Evolutionary conservation across 768 basidiomycete genomes (phyloP).

Genomic region (Amanita subjunquillea): DNA sequence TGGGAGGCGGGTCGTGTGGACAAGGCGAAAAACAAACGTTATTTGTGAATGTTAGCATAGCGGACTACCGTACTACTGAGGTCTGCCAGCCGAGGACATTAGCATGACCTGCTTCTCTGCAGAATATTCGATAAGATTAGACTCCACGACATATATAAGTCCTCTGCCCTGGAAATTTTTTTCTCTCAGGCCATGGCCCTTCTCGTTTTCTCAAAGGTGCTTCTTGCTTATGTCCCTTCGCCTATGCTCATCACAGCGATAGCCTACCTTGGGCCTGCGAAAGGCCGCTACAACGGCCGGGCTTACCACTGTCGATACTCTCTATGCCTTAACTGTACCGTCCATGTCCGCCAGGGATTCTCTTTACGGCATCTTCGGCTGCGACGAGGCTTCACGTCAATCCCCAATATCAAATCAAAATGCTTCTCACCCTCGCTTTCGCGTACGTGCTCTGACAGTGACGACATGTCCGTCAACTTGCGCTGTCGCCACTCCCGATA

Average conservation of each 20-base stretch:
- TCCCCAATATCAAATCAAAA: conserved; percentile 3
- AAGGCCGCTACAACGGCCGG: conserved; percentile 14
- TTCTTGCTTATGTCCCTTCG: neutral
- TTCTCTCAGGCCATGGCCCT: neutral
- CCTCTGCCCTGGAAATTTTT: neutral
- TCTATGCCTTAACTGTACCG: conserved; percentile 19
- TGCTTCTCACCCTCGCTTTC: conserved; percentile 8
- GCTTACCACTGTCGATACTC: conserved; percentile 13
- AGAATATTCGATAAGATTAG: neutral
- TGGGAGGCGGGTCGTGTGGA: conserved; percentile 4
- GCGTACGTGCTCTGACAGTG: conserved; percentile 4
- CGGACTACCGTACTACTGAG: neutral
- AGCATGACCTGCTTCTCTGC: neutral
- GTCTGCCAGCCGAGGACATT: neutral
- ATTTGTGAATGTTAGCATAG: conserved; percentile 4
- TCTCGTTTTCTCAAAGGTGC: neutral
- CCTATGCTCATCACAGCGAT: neutral
- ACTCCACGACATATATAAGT: neutral
- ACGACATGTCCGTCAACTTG: conserved; percentile 27
- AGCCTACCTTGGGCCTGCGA: conserved; percentile 12
- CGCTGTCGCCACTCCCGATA: conserved; percentile 20
- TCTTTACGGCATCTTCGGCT: conserved; percentile 12
- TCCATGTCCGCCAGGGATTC: conserved; percentile 15
- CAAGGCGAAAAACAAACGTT: neutral
- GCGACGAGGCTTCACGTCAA: conserved; percentile 8